These are phyloP conservation scores for Singerocomus rubriflavus DNA, from an alignment of 1,284 basidiomycete genomes.

Conservation along the genomic window DNA sequence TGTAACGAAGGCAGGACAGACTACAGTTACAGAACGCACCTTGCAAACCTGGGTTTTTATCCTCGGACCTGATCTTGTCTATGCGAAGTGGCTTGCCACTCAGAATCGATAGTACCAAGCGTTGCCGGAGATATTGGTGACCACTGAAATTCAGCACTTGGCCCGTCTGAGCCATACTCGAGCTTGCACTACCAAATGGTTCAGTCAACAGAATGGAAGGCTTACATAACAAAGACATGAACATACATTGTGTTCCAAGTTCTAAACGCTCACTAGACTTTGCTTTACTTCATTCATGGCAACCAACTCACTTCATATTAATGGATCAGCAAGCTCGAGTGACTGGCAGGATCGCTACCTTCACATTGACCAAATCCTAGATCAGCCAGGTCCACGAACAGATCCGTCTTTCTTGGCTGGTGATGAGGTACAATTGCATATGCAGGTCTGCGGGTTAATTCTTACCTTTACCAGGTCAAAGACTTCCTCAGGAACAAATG, in stretches of 20 bases:
- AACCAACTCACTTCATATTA: constrained; percentile 23
- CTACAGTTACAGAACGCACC: constrained; percentile 42
- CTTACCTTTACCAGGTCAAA: constrained; percentile 64
- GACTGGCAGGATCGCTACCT: constrained; percentile 77
- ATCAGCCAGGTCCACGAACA: constrained; percentile 78
- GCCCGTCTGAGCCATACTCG: constrained; percentile 40
- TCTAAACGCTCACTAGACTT: constrained; percentile 18
- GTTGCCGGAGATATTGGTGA: constrained; percentile 81
- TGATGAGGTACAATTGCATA: constrained; percentile 51
- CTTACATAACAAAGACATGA: constrained; percentile 25
- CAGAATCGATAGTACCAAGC: constrained; percentile 84
- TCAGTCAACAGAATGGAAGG: not conserved
- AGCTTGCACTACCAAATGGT: not conserved
- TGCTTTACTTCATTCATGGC: constrained; percentile 30
- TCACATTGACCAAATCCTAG: constrained; percentile 79
- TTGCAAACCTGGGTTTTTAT: constrained; percentile 91
- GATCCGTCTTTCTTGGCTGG: constrained; percentile 74
- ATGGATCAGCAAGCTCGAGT: constrained; percentile 30
- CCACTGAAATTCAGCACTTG: constrained; percentile 63
- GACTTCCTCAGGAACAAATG: constrained; percentile 79
- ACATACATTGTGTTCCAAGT: not conserved
- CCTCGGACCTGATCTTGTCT: constrained; percentile 86
- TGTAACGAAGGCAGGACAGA: constrained; percentile 3
- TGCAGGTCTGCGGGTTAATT: constrained; percentile 4
- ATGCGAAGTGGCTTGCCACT: constrained; percentile 87